A percentile compares a stretch with the other conserved stretches of the same genome.
These are phyloP conservation scores for Arabidopsis suecica DNA, from an alignment of 345 rosid species.

Conservation along the genomic window DNA sequence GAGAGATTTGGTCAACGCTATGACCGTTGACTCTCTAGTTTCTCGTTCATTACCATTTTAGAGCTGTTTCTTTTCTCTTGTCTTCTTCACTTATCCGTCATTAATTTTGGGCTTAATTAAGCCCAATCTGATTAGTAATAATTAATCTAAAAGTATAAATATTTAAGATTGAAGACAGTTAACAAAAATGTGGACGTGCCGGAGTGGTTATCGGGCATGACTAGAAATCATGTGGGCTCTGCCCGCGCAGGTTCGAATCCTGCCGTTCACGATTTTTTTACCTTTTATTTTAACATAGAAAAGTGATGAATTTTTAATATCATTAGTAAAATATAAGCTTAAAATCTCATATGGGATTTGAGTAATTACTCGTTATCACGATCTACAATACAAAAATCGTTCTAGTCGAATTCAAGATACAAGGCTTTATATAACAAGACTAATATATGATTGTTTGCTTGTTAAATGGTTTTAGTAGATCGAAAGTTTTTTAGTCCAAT, in stretches of 20 bases:
- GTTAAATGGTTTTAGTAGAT: background rate
- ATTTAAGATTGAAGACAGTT: fast-evolving
- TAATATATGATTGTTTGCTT: background rate
- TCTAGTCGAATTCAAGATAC: background rate
- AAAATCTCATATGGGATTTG: background rate
- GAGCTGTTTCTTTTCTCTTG: background rate
- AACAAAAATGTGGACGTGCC: conserved; percentile 42
- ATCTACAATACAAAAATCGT: background rate
- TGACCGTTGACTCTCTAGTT: conserved; percentile 43
- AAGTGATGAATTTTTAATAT: too few relatives aligned
- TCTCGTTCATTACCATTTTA: conserved; percentile 35
- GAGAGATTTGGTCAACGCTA: conserved; percentile 42
- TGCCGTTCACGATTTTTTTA: conserved; percentile 45
- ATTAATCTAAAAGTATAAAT: background rate
- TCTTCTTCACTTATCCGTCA: background rate
- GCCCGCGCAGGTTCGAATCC: conserved; percentile 97
- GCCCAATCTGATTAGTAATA: conserved; percentile 4
- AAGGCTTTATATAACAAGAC: background rate
- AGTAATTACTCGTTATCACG: background rate
- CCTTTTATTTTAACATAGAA: background rate
- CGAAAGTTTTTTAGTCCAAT: too few relatives aligned
- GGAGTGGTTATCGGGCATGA: conserved; percentile 83
- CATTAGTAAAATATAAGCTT: background rate
- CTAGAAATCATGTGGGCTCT: conserved; percentile 96
- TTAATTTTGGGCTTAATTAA: conserved; percentile 19